phyloP scores from a whole-genome alignment of 164 flowering plant genomes.

The Malania oleifera region DNA sequence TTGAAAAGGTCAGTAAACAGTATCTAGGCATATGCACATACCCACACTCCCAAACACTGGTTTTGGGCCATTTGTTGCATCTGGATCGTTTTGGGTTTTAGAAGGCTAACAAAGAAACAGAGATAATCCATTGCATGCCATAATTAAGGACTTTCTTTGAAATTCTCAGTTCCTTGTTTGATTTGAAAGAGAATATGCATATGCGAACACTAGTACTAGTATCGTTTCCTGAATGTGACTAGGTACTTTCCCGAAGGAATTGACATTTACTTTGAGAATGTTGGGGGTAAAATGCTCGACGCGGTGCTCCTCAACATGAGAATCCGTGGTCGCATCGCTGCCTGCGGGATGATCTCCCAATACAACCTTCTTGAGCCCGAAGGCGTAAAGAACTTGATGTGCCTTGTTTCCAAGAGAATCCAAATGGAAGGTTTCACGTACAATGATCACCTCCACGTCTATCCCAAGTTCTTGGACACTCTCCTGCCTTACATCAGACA shows the following conservation, averaged over 20 bases:
- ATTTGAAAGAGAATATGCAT: too few relatives aligned
- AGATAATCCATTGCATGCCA: too few relatives aligned
- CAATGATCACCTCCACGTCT: constrained; percentile 20
- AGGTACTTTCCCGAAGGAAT: constrained; percentile 35
- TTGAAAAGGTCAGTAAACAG: constrained; percentile 27
- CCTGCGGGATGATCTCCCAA: constrained; percentile 37
- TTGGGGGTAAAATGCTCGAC: constrained; percentile 43
- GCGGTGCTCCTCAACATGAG: constrained; percentile 39
- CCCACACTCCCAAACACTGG: too few relatives aligned
- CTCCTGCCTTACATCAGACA: constrained; percentile 23
- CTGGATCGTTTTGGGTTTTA: too few relatives aligned
- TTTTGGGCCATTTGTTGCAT: too few relatives aligned
- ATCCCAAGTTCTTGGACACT: constrained; percentile 29
- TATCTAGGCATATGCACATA: too few relatives aligned
- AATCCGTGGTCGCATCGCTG: constrained; percentile 26
- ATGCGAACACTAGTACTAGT: too few relatives aligned
- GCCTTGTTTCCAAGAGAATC: constrained; percentile 19
- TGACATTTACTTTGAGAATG: constrained; percentile 36
- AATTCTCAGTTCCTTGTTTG: too few relatives aligned
- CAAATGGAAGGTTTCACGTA: constrained; percentile 32
- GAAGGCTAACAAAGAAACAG: too few relatives aligned
- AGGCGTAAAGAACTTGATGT: constrained; percentile 25
- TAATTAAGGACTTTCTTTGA: too few relatives aligned
- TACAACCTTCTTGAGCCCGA: constrained; percentile 31
- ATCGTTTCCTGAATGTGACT: too few relatives aligned